phyloP scores from a whole-genome alignment of 164 flowering plant genomes.

The Kingdonia uniflora region DNA sequence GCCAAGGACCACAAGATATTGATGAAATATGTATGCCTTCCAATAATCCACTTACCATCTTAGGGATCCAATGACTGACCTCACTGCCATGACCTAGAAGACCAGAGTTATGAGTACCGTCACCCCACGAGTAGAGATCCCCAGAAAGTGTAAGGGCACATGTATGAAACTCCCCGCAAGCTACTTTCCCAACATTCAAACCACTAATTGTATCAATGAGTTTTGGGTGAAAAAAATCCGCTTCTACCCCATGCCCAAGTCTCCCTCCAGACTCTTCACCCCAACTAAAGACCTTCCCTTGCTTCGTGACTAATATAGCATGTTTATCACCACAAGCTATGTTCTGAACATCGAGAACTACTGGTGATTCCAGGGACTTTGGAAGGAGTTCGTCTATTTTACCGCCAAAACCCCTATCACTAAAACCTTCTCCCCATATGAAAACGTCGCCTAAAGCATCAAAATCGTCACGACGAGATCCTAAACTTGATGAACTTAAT shows the following conservation, averaged over 20 bases:
- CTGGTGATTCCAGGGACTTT: conserved; percentile 60
- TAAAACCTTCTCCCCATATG: conserved; percentile 51
- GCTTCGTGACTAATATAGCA: conserved; percentile 33
- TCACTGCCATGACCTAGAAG: conserved; percentile 74
- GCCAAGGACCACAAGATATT: no score
- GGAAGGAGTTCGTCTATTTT: conserved; percentile 52
- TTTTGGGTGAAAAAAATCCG: no score
- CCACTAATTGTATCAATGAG: conserved; percentile 14
- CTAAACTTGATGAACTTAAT: no score
- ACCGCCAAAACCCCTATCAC: conserved; percentile 18
- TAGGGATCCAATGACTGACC: conserved; percentile 16
- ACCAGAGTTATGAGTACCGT: conserved; percentile 45
- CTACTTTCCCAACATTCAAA: conserved; percentile 47
- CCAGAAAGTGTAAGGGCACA: conserved; percentile 72
- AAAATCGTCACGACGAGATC: conserved; percentile 54
- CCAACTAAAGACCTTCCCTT: no score
- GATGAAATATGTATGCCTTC: no score
- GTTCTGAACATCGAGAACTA: conserved; percentile 25
- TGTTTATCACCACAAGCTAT: conserved; percentile 53
- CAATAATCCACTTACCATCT: no score
- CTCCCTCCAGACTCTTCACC: no score
- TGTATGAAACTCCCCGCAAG: conserved; percentile 82
- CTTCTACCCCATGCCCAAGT: no score
- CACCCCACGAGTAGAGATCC: conserved; percentile 88
- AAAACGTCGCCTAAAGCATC: conserved; percentile 69